These are phyloP conservation scores for Fusarium pseudocircinatum DNA, from an alignment of 2,329 filamentous ascomycete species.

Conservation along the genomic window DNA sequence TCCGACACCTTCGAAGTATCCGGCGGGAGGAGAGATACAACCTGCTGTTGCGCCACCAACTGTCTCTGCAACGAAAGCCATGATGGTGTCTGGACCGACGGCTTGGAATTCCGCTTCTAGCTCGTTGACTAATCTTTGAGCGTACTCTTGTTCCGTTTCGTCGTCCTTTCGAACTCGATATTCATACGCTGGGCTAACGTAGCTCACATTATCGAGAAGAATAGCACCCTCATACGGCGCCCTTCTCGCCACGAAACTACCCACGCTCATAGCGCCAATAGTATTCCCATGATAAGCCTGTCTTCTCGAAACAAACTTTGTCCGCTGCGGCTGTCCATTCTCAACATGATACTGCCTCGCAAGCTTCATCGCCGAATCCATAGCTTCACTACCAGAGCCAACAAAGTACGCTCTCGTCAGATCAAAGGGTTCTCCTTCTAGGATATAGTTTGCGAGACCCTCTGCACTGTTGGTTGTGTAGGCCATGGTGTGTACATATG, in stretches of 20 bases:
- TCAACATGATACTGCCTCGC: slow-evolving; percentile 60
- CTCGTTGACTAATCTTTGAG: slow-evolving; percentile 68
- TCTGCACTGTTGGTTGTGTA: slow-evolving; percentile 63
- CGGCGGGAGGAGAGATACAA: slow-evolving; percentile 71
- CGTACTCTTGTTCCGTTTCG: slow-evolving; percentile 69
- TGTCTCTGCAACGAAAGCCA: slow-evolving; percentile 78
- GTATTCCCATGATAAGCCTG: slow-evolving; percentile 62
- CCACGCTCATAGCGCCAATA: slow-evolving; percentile 70
- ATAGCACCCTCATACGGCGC: slow-evolving; percentile 62
- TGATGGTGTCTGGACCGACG: slow-evolving; percentile 72
- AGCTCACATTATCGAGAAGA: slow-evolving; percentile 57
- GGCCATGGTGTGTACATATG: slow-evolving; percentile 52
- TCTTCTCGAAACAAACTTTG: slow-evolving; percentile 53
- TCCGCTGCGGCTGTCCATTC: slow-evolving; percentile 47
- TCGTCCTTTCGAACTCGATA: slow-evolving; percentile 64
- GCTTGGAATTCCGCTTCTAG: slow-evolving; percentile 73
- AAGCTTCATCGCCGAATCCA: slow-evolving; percentile 60
- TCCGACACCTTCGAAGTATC: slow-evolving; percentile 76
- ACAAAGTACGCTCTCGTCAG: slow-evolving; percentile 53
- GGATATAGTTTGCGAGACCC: slow-evolving; percentile 48
- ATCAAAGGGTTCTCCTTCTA: slow-evolving; percentile 49
- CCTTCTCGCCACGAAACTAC: slow-evolving; percentile 69
- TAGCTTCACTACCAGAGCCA: slow-evolving; percentile 50
- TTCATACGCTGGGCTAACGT: slow-evolving; percentile 73
- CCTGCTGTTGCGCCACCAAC: slow-evolving; percentile 75